Base-by-base conservation (phyloP, 495 filamentous ascomycete genomes). In the Daldinia bambusicola region DNA sequence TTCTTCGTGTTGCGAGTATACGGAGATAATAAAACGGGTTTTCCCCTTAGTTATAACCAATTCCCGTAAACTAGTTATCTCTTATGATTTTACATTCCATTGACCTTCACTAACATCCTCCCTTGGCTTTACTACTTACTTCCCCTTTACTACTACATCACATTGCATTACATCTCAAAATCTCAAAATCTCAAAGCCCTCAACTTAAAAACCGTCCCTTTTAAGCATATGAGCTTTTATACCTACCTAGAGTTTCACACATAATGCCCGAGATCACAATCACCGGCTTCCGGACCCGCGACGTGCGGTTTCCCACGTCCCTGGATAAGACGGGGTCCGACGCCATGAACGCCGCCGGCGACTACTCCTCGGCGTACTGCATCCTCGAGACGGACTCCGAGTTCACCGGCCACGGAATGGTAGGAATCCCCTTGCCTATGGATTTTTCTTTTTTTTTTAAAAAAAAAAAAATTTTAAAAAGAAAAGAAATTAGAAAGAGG, bases 271-370 rank as follows among this genome's bases (percentile, higher is more conserved):
- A 88, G 84, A 89, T 96, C 72, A 95, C 90, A 36, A 95, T 97
- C 80, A 95, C 91, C 60, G 86, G 89, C 63, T 92, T 88, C 78
- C 85, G 85, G 69, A 94, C 92, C 52, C 87, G 91, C 71, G 94
- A 97, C 82, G 92, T 97, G 77, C 89, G 94, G 76, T 97, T 97
- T 83, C 94, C 94, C 37, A 98, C 94, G 51, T 97, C 94, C 41
- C 88, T 98, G 51, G 92, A 97, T 81, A 95, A 95, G 83, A 96
- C 93, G 7, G 94, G 94, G 74, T 97, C 93, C 36, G 94, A 98
- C 86, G 94, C 94, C 76, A 98, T 98, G 94, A 97, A 98, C 77
- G 91, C 92, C 13, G 93, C 94, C 4, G 92, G 93, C 38, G 94
- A 98, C 82, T 98, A 97, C 80, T 95, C 92, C 2, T 84, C 93